Base-by-base conservation (phyloP, 495 filamentous ascomycete species). In the Daldinia childiae region DNA sequence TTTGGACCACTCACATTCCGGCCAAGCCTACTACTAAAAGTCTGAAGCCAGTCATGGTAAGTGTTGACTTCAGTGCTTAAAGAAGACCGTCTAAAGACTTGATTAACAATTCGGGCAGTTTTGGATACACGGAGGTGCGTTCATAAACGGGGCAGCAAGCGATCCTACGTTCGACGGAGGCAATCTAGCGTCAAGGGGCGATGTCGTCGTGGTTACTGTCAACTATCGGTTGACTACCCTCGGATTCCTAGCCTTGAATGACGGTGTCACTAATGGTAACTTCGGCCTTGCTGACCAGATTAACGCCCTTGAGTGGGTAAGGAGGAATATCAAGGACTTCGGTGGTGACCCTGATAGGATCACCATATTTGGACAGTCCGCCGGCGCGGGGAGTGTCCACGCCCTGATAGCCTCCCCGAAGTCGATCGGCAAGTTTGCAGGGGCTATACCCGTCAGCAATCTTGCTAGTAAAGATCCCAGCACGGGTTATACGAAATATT, bases 201-300 rank as follows among this genome's bases (percentile, higher is more conserved):
- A 89, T 66, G 82, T 87, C 39, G 84, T 92, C 19, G 72, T 89
- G 14, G 85, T 92, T 17, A 84, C 86, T 68, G 86, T 90, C 64
- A 88, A 88, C 76, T 93, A 93, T 70, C 86, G 90, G 6, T 75
- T 91, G 9, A 82, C 80, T 4, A 82, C 88, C 1, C 85, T 92
- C 15, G 90, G 90, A 6, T 92, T 91, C 62, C 72, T 84, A 8
- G 82, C 82, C 0, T 72, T 83, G 26, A 68, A 80, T 3, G 80
- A 84, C 62, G 78, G 79, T 72, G 80, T 72, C 39, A 87, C 79
- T 11, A 87, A 83, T 57, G 87, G 87, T 6, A 88, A 88, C 58
- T 88, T 80, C 68, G 85, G 86, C 1, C 71, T 89, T 2, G 80
- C 77, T 1, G 87, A 88, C 74, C 84, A 92, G 76, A 81, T 86